A percentile compares a stretch with the other conserved stretches of the same genome.
These are phyloP conservation scores for Saccharomyces hybrid DNA, from an alignment of 1,139 yeast species.

Conservation along the genomic window DNA sequence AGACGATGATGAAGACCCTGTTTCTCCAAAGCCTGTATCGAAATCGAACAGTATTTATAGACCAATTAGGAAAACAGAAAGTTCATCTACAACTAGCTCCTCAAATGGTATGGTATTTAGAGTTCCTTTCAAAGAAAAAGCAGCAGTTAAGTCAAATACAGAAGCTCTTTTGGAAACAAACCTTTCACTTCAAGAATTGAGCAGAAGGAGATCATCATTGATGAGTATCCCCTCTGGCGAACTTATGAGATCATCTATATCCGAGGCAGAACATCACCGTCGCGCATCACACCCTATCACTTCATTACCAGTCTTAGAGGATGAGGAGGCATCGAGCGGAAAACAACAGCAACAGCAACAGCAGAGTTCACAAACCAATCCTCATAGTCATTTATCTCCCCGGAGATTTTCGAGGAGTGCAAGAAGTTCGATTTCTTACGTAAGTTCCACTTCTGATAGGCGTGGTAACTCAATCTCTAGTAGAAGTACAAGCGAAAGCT, in stretches of 20 bases:
- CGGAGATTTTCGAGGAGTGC: slow-evolving; percentile 11
- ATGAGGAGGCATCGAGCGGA: neutral
- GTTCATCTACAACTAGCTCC: slow-evolving; percentile 23
- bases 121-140: slow-evolving; percentile 53
- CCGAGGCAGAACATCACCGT: slow-evolving; percentile 11
- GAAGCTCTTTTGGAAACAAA: slow-evolving; percentile 5
- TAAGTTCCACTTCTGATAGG: slow-evolving; percentile 30
- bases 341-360: neutral
- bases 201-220: slow-evolving; percentile 22
- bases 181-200: slow-evolving; percentile 6
- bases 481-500: slow-evolving; percentile 9
- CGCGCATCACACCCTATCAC: slow-evolving; percentile 28
- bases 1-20: slow-evolving; percentile 3
- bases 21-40: slow-evolving; percentile 1
- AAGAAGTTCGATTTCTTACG: slow-evolving; percentile 28
- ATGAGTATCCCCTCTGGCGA: slow-evolving; percentile 13
- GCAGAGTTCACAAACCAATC: neutral
- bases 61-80: neutral
- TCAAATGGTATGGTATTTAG: slow-evolving; percentile 40
- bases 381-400: slow-evolving; percentile 6
- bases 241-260: slow-evolving; percentile 5
- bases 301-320: slow-evolving; percentile 5
- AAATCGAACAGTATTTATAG: slow-evolving; percentile 3
- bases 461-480: slow-evolving; percentile 19
- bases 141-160: slow-evolving; percentile 5